These are phyloP conservation scores for Corymbia calophylla DNA, from an alignment of 441 rosid species.

Conservation along the genomic window DNA sequence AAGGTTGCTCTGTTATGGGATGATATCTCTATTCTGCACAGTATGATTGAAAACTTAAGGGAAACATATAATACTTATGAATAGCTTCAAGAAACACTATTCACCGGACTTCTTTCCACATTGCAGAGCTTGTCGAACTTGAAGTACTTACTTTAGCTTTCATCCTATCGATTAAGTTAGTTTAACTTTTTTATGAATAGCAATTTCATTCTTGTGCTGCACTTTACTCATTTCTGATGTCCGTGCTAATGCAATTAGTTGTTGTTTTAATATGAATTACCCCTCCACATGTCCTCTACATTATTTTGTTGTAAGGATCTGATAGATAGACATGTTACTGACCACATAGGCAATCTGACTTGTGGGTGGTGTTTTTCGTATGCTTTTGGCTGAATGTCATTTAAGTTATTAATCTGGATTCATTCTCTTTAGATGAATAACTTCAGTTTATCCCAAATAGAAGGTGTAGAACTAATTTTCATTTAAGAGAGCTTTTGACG, in stretches of 20 bases:
- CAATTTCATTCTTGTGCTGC: not conserved
- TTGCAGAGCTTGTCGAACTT: not conserved
- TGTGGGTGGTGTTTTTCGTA: not conserved
- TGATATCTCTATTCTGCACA: not conserved
- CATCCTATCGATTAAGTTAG: not conserved
- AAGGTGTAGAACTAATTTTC: not conserved
- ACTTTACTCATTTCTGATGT: not conserved
- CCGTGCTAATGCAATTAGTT: not conserved
- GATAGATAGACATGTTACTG: not conserved
- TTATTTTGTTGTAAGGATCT: not conserved
- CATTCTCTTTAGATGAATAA: not conserved
- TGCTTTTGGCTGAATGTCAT: not conserved
- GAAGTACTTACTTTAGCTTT: not conserved
- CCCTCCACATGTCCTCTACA: not conserved
- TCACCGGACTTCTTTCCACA: not conserved
- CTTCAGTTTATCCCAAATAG: not conserved
- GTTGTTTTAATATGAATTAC: not conserved
- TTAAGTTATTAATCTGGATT: not conserved
- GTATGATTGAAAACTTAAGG: not conserved
- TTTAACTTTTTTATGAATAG: not conserved
- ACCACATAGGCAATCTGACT: not conserved
- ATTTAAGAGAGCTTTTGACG: not conserved
- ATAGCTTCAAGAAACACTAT: not conserved
- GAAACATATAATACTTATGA: not conserved
- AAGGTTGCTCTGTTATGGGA: not conserved